Base-by-base conservation (phyloP, 805 yeast genomes). In the Ogataea populi-albae region DNA sequence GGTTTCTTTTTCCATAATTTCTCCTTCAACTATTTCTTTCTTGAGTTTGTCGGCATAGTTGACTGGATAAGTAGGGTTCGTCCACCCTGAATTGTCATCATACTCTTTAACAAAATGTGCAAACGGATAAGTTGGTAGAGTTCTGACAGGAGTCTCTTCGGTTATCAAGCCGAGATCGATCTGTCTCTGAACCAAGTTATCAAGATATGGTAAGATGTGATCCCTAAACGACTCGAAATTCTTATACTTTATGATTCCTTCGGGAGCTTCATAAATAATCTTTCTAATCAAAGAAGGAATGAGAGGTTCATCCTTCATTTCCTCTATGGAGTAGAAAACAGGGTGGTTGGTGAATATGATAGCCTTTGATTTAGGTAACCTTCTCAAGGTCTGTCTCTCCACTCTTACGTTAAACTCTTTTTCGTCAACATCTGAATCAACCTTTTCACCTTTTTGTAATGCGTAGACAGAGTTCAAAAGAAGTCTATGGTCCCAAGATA, bases 221-320 rank as follows among this genome's bases (percentile, higher is more conserved):
- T 77, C 81, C 54, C 83, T 69, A 49, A 77, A 71, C 30, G 68
- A 47, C 33, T 66, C 77, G 46, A 80, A 81, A 45, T 71, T 70
- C 54, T 81, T 81, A 59, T 81, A 82, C 53, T 75, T 75, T 51
- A 76, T 59, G 41, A 81, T 81, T 33, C 71, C 73, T 43, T 74
- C 78, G 7, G 87, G 86, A 0, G 77, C 86, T 54, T 81, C 86
- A 43, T 62, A 74, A 22, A 81, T 62, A 33, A 79, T 76, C 48
- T 78, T 80, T 51, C 73, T 71, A 32, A 81, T 55, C 32, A 81
- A 63, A 0, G 84, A 75, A 6, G 88, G 87, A 17, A 84, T 75
- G 50, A 80, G 57, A 3, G 94, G 91, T 52, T 82, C 87, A 50
- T 84, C 88, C 43, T 84, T 82, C 76, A 84, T 77, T 51, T 85